Base-by-base conservation (phyloP, 1,139 yeast genomes). In the Suhomyces wounanorum region DNA sequence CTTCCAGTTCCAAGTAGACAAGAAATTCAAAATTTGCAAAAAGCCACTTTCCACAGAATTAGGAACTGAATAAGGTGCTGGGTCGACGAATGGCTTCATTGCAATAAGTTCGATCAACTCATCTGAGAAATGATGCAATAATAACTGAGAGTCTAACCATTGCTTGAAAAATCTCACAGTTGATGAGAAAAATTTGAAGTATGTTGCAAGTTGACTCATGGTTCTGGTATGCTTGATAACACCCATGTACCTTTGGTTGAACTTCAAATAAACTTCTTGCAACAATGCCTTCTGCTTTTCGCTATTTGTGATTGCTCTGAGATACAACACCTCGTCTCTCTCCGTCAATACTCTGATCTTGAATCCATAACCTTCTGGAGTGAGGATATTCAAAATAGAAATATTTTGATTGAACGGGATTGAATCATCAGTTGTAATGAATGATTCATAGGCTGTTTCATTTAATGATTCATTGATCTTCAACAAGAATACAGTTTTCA, bases 1-100 rank as follows among this genome's bases (percentile, higher is more conserved):
- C 60, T 83, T 85, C 99, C 99, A 94, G 66, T 94, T 92, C 99
- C 99, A 95, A 40, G 72, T 71, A 14, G 96, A 80, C 43, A 94
- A 69, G 61, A 87, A 89, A 47, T 81, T 77, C 42, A 95, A 68
- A 18, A 86, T 79, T 53, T 95, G 85, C 54, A 89, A 74, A 63
- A 94, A 90, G 13, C 97, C 99, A 52, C 86, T 79, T 56, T 83
- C 85, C 8, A 87, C 84, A 43, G 95, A 85, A 45, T 87, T 82
- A 3, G 99, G 98, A 2, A 83, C 78, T 1, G 83, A 77, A 67
- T 81, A 91, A 25, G 97, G 96, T 0, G 89, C 85, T 14, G 94
- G 86, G 62, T 91, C 96, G 44, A 90, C 87, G 70, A 94, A 95
- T 25, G 91, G 90, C 59, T 87, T 84, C 55, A 91, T 73, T 1